Base-by-base conservation (phyloP, 805 yeast genomes). In the Ogataea corticis region DNA sequence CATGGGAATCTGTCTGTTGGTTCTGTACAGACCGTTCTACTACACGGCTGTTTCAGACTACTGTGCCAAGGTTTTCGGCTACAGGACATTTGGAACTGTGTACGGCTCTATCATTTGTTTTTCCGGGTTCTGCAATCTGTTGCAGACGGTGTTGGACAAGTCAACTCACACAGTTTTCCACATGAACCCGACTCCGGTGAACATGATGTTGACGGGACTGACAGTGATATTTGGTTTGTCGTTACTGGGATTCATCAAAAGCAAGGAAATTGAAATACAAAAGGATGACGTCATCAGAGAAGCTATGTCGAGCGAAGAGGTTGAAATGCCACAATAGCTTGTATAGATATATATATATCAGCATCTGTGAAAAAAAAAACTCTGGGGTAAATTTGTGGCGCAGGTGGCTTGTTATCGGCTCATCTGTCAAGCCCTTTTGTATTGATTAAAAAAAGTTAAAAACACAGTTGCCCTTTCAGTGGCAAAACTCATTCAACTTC, bases 21-120 rank as follows among this genome's bases (percentile, higher is more conserved):
- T 89, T 10, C 71, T 87, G 1, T 90, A 87, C 66, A 76, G 98
- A 63, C 97, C 98, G 10, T 87, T 91, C 60, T 90, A 87, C 61
- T 92, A 91, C 66, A 91, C 98, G 1, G 87, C 95, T 1, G 88
- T 90, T 6, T 86, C 96, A 1, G 97, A 92, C 65, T 89, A 83
- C 63, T 79, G 90, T 58, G 95, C 96, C 23, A 91, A 91, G 62
- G 92, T 91, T 27, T 91, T 92, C 69, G 98, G 98, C 0, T 90
- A 86, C 65, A 83, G 81, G 44, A 89, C 95, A 1, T 91, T 92
- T 67, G 97, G 97, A 30, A 86, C 90, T 1, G 83, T 92, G 6
- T 92, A 92, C 61, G 98, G 98, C 1, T 68, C 91, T 15, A 75
- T 90, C 57, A 88, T 90, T 58, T 83, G 90, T 46, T 70, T 86